Conservation (phyloP, 805 yeast genomes). For the Lipomyces sp. region DNA sequence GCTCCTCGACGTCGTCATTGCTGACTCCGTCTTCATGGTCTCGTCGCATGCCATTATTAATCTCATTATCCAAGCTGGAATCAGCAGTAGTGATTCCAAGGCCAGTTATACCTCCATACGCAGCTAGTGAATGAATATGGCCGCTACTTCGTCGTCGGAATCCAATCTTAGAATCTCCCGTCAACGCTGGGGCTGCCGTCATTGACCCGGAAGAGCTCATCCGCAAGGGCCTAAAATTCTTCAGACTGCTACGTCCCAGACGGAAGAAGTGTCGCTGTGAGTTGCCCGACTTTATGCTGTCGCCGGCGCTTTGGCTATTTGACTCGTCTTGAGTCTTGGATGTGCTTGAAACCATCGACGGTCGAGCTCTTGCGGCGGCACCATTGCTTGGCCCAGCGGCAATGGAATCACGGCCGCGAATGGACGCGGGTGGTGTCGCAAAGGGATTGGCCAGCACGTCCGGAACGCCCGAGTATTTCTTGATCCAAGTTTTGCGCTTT, state of each 20-base stretch:
- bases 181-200: not conserved
- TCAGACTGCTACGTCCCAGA: too few relatives aligned
- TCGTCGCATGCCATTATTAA: too few relatives aligned
- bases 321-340: too few relatives aligned
- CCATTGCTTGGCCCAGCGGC: too few relatives aligned
- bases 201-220: not conserved
- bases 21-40: too few relatives aligned
- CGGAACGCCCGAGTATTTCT: slow-evolving; percentile 4
- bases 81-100: not conserved
- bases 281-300: too few relatives aligned
- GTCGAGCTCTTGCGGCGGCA: not conserved
- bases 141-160: slow-evolving; percentile 18
- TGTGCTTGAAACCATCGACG: not conserved
- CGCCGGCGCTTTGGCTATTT: too few relatives aligned
- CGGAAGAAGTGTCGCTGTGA: too few relatives aligned
- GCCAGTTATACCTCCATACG: slow-evolving; percentile 14
- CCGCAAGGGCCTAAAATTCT: too few relatives aligned
- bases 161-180: slow-evolving; percentile 5
- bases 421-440: not conserved
- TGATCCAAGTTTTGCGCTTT: slow-evolving; percentile 14
- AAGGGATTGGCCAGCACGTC: not conserved
- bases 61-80: too few relatives aligned
- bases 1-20: slow-evolving; percentile 32
- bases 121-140: not conserved
- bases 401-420: too few relatives aligned